Percentiles rank a stretch among this genome's conserved stretches.
phyloP scores from a whole-genome alignment of 768 basidiomycete genomes.

The Pleurotus tuoliensis region DNA sequence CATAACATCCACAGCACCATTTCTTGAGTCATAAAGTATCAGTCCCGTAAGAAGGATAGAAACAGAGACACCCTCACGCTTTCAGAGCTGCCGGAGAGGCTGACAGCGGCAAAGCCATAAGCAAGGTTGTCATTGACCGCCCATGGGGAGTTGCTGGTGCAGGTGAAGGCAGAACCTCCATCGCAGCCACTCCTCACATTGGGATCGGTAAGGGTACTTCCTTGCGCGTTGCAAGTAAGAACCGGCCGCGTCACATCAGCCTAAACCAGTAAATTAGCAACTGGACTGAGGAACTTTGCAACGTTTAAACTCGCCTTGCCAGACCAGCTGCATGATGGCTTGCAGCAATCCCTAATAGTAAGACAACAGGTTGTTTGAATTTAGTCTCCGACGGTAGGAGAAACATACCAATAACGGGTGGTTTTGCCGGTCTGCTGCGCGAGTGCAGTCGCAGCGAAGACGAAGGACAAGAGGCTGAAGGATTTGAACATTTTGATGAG shows the following conservation, averaged over 20 bases:
- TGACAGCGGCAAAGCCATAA: conserved; percentile 5
- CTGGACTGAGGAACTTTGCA: neutral
- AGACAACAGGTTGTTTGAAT: neutral
- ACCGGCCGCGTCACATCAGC: neutral
- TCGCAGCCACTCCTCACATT: conserved; percentile 4
- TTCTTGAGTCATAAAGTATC: neutral
- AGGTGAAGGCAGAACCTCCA: conserved; percentile 2
- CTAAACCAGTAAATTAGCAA: neutral
- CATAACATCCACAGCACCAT: conserved; percentile 6
- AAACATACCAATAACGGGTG: neutral
- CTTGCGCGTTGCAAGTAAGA: conserved; percentile 6
- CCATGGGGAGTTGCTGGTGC: conserved; percentile 1
- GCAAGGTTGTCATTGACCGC: neutral
- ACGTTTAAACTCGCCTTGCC: neutral
- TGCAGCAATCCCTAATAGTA: conserved; percentile 6
- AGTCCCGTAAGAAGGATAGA: neutral
- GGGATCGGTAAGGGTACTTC: conserved; percentile 2
- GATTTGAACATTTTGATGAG: neutral
- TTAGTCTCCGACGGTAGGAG: neutral
- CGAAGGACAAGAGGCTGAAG: neutral
- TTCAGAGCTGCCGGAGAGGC: conserved; percentile 4
- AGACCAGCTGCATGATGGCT: conserved; percentile 5
- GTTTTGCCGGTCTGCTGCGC: conserved; percentile 1
- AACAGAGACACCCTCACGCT: neutral
- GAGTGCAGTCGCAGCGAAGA: conserved; percentile 3